phyloP scores from a whole-genome alignment of 192 early-diverging fungal genomes.

The Coemansia sp. region DNA sequence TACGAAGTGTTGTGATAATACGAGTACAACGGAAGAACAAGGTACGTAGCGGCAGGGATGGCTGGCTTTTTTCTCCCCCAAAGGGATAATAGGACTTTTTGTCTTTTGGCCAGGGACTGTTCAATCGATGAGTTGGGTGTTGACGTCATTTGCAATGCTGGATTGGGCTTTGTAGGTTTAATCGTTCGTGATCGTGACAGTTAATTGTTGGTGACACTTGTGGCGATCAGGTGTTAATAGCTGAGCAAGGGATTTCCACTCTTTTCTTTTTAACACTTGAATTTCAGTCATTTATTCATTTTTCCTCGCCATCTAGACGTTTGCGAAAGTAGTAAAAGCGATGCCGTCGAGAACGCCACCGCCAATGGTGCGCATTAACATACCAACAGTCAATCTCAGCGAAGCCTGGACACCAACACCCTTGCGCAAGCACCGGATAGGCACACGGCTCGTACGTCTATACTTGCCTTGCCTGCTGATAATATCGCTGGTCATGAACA shows the following conservation, averaged over 20 bases:
- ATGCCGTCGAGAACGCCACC: conserved; percentile 47
- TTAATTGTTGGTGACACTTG: neutral
- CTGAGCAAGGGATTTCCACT: neutral
- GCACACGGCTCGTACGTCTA: conserved; percentile 26
- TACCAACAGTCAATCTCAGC: conserved; percentile 50
- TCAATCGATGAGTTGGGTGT: neutral
- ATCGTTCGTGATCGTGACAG: neutral
- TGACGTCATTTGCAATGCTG: neutral
- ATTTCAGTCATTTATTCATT: neutral
- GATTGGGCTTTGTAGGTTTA: neutral
- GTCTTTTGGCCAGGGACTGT: too few species aligned
- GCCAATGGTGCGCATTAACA: conserved; percentile 52
- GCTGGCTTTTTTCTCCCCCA: too few species aligned
- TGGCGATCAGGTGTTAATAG: neutral
- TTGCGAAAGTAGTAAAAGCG: conserved; percentile 1
- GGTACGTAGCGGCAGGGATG: too few species aligned
- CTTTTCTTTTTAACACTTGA: neutral
- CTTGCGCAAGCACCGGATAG: conserved; percentile 46
- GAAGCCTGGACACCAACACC: conserved; percentile 48
- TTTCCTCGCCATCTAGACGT: neutral
- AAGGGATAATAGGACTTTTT: too few species aligned
- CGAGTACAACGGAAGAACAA: too few species aligned
- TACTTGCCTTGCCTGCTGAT: conserved; percentile 40
- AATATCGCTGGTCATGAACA: conserved; percentile 44
- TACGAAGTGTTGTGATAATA: too few species aligned